These are phyloP conservation scores for Penicillium maclennaniae DNA, from an alignment of 495 filamentous ascomycete genomes.

Conservation along the genomic window DNA sequence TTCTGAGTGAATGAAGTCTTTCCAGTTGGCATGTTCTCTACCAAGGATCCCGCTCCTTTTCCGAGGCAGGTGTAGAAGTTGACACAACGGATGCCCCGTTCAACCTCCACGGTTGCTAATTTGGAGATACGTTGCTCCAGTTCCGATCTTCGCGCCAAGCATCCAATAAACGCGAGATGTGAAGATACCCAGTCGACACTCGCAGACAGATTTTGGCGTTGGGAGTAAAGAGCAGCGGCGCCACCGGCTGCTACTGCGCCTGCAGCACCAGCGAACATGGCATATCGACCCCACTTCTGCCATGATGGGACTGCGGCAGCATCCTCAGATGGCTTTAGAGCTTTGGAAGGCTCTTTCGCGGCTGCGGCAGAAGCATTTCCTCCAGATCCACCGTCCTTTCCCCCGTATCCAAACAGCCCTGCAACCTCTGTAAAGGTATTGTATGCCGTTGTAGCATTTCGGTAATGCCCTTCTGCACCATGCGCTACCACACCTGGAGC, in stretches of 20 bases:
- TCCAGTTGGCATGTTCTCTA: conserved; percentile 27
- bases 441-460: conserved; percentile 65
- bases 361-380: conserved; percentile 7
- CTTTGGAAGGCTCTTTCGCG: conserved; percentile 13
- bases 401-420: conserved; percentile 53
- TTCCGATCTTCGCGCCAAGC: conserved; percentile 73
- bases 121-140: conserved; percentile 59
- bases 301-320: conserved; percentile 56
- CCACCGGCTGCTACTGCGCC: conserved; percentile 81
- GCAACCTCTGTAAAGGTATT: conserved; percentile 63
- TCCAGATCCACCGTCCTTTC: conserved; percentile 23
- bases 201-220: conserved; percentile 68
- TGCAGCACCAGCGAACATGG: conserved; percentile 77
- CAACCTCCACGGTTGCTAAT: conserved; percentile 53
- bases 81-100: conserved; percentile 61
- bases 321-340: conserved; percentile 32
- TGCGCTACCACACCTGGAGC: conserved; percentile 85
- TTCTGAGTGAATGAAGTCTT: conserved; percentile 36
- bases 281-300: conserved; percentile 76
- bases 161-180: conserved; percentile 94
- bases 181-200: conserved; percentile 78
- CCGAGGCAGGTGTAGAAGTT: conserved; percentile 85
- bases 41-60: conserved; percentile 46
- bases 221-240: conserved; percentile 80
- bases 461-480: conserved; percentile 80